These are phyloP conservation scores for Hippophae rhamnoides DNA, from an alignment of 306 rosid species.

Conservation along the genomic window DNA sequence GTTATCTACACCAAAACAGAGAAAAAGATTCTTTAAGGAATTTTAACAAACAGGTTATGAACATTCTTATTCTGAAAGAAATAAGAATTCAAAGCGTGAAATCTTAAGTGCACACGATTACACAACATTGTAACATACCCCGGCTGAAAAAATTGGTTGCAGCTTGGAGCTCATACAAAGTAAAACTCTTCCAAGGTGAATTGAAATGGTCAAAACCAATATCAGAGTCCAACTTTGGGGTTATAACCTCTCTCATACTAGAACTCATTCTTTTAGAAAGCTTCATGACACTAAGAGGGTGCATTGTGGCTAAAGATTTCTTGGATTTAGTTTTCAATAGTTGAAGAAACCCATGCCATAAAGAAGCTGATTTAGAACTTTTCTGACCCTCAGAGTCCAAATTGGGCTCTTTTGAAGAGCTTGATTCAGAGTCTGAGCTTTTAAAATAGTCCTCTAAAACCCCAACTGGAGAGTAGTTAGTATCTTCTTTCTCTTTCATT, in stretches of 20 bases:
- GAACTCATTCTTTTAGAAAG: conserved; percentile 46
- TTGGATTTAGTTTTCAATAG: conserved; percentile 47
- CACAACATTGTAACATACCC: conserved; percentile 24
- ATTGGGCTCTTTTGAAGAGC: conserved; percentile 48
- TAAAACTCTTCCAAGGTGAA: conserved; percentile 78
- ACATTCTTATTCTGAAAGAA: background rate
- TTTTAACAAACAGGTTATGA: background rate
- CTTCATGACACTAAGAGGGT: conserved; percentile 37
- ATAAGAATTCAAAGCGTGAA: background rate
- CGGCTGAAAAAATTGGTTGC: conserved; percentile 72
- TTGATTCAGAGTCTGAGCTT: conserved; percentile 79
- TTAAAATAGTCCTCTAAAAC: conserved; percentile 80
- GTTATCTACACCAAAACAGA: conserved; percentile 49
- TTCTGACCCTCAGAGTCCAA: conserved; percentile 24
- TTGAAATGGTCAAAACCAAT: conserved; percentile 29
- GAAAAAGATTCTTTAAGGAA: background rate
- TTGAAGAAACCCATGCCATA: conserved; percentile 46
- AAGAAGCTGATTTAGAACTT: conserved; percentile 31
- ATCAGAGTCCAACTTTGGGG: conserved; percentile 36
- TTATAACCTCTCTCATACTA: conserved; percentile 50
- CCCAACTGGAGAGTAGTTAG: conserved; percentile 50
- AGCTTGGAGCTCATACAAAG: conserved; percentile 49
- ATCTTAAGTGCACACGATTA: background rate
- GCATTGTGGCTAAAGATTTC: conserved; percentile 38
- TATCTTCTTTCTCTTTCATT: conserved; percentile 64